A percentile compares a stretch with the other conserved stretches of the same genome.
phyloP scores from a whole-genome alignment of 2,329 filamentous ascomycete genomes.

The Epichloe coenophiala region DNA sequence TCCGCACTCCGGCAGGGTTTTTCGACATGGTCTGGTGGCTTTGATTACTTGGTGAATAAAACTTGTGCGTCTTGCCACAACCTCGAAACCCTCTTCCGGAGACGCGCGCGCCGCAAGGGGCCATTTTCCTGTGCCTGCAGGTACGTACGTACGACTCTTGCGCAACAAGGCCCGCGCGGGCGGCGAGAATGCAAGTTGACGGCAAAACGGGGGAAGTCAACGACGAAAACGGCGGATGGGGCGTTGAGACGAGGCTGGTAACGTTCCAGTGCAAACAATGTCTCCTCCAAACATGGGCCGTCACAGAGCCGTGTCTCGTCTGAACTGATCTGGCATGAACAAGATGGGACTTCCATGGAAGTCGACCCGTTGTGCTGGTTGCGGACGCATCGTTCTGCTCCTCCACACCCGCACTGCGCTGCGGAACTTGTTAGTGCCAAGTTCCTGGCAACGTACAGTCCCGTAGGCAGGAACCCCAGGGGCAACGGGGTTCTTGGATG shows the following conservation, averaged over 20 bases:
- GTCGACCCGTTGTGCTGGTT: neutral
- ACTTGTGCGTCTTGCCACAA: too few relatives aligned
- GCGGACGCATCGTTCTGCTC: neutral
- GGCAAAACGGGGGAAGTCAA: neutral
- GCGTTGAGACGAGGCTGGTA: neutral
- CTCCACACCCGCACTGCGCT: too few relatives aligned
- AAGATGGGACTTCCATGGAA: neutral
- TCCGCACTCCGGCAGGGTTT: too few relatives aligned
- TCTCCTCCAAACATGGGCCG: neutral
- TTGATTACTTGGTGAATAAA: too few relatives aligned
- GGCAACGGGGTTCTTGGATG: neutral
- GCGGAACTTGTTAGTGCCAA: neutral
- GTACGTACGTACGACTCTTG: conserved; percentile 4
- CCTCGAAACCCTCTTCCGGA: too few relatives aligned
- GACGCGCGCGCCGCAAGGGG: conserved; percentile 2
- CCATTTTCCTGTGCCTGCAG: conserved; percentile 6
- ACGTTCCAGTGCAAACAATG: neutral
- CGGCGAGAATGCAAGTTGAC: neutral
- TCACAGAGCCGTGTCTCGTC: neutral
- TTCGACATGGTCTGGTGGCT: too few relatives aligned
- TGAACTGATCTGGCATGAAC: neutral
- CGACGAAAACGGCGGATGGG: neutral
- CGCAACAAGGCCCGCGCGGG: neutral
- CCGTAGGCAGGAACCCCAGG: neutral
- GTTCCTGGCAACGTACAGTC: neutral